Conservation (phyloP, 768 basidiomycete genomes). For the Boletus rex-veris region DNA sequence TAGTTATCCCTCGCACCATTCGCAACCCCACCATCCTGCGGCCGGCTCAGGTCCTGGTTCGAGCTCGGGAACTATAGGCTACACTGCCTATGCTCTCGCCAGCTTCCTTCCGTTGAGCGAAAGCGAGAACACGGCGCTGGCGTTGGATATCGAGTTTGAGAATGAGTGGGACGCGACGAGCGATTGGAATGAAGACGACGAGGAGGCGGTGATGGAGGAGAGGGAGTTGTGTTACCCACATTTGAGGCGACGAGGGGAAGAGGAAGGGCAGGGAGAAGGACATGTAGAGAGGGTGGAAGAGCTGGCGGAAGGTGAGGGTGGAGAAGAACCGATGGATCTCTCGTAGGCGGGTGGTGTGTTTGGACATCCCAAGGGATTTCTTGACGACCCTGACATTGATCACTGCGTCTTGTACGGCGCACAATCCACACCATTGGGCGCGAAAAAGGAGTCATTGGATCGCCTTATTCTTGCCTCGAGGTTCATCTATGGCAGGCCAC, state of each 20-base stretch:
- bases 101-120: conserved; percentile 35
- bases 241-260: conserved; percentile 12
- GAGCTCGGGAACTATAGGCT: not conserved
- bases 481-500: too few species aligned
- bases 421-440: too few species aligned
- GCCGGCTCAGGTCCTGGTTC: not conserved
- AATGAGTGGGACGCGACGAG: conserved; percentile 89
- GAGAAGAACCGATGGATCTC: conserved; percentile 1
- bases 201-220: conserved; percentile 71
- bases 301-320: not conserved
- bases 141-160: conserved; percentile 81
- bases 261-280: not conserved
- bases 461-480: too few species aligned
- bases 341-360: not conserved
- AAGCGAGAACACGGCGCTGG: conserved; percentile 48
- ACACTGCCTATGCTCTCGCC: conserved; percentile 16
- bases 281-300: not conserved
- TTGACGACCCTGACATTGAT: too few species aligned
- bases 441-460: too few species aligned
- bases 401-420: too few species aligned
- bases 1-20: not conserved
- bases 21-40: not conserved
- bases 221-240: conserved; percentile 64
- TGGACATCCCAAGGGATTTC: too few species aligned
- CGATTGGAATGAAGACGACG: conserved; percentile 89